Evolutionary conservation across 768 basidiomycete species (phyloP), one percentile per base, ranked within the genome.

Genomic region (Candolleomyces aberdarensis): DNA sequence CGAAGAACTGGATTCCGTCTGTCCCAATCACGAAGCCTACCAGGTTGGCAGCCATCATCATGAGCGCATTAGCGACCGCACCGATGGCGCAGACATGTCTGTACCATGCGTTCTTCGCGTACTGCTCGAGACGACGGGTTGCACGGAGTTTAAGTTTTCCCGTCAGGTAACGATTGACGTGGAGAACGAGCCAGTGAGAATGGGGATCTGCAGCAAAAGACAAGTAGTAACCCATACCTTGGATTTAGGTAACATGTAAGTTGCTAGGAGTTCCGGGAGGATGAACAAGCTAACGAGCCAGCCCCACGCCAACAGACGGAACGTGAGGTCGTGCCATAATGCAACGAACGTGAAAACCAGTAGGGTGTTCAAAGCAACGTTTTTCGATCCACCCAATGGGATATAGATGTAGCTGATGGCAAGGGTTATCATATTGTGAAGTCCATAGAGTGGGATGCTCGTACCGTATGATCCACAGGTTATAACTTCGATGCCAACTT

Each of bases 341-440:
- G 97, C 96, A 22, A 98, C 96, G 67, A 99, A 98, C 0, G 96
- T 91, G 79, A 98, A 98, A 19, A 96, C 85, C 44, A 96, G 74
- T 10, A 88, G 63, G 0, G 85, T 91, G 46, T 96, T 88, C 22
- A 89, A 53, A 6, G 87, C 66, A 14, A 74, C 64, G 59, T 76
- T 76, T 26, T 75, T 72, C 5, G 82, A 71, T 2, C 96, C 97
- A 15, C 95, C 96, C 15, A 98, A 77, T 0, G 97, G 96, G 15
- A 98, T 78, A 73, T 98, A 98, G 59, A 98, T 92, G 70, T 98
- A 98, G 58, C 95, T 97, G 36, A 19, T 29, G 36, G 19, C 19
- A 20, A 32, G n/a, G 40, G 10, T 17, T n/a, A 41, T 22, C 54
- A 53, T 36, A 15, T 15, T 3, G 26, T 17, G 32, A 32, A 50